phyloP scores from a whole-genome alignment of 176 grass and related monocot species.

The Zoysia pacifica region DNA sequence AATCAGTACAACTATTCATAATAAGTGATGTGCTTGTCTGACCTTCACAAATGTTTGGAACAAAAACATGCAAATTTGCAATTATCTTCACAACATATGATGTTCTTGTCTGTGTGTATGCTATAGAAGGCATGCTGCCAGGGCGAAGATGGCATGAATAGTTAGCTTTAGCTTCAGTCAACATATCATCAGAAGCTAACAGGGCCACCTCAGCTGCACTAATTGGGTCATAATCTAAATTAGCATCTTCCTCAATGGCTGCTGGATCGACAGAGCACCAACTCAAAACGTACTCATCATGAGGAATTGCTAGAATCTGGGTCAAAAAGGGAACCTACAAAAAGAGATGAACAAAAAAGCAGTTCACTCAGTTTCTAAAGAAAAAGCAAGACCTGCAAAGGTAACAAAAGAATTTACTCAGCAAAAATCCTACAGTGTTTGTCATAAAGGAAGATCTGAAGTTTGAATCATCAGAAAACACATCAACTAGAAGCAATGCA shows the following conservation, averaged over 20 bases:
- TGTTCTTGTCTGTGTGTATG: slow-evolving; percentile 89
- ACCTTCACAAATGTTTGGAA: slow-evolving; percentile 98
- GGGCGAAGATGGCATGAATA: slow-evolving; percentile 60
- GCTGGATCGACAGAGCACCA: slow-evolving; percentile 87
- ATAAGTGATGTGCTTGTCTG: slow-evolving; percentile 24
- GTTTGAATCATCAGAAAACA: slow-evolving; percentile 98
- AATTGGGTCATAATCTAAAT: slow-evolving; percentile 89
- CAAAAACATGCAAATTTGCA: slow-evolving; percentile 90
- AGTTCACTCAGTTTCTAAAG: slow-evolving; percentile 5
- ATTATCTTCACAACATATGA: slow-evolving; percentile 98
- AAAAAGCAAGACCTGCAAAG: slow-evolving; percentile 25
- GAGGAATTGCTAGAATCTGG: slow-evolving; percentile 75
- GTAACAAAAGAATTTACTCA: slow-evolving; percentile 6
- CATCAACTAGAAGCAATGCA: slow-evolving; percentile 81
- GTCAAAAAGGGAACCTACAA: slow-evolving; percentile 88
- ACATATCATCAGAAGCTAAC: slow-evolving; percentile 42
- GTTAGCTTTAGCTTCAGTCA: slow-evolving; percentile 62
- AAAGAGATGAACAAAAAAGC: slow-evolving; percentile 37
- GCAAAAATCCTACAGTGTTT: slow-evolving; percentile 62
- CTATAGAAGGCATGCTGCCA: slow-evolving; percentile 55
- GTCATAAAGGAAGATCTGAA: slow-evolving; percentile 90
- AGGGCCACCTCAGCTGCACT: slow-evolving; percentile 68
- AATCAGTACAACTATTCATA: slow-evolving; percentile 23
- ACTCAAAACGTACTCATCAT: slow-evolving; percentile 74
- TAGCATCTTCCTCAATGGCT: slow-evolving; percentile 78